These are phyloP conservation scores for Sporothrix brunneoviolacea DNA, from an alignment of 2,329 filamentous ascomycete species.

Conservation along the genomic window DNA sequence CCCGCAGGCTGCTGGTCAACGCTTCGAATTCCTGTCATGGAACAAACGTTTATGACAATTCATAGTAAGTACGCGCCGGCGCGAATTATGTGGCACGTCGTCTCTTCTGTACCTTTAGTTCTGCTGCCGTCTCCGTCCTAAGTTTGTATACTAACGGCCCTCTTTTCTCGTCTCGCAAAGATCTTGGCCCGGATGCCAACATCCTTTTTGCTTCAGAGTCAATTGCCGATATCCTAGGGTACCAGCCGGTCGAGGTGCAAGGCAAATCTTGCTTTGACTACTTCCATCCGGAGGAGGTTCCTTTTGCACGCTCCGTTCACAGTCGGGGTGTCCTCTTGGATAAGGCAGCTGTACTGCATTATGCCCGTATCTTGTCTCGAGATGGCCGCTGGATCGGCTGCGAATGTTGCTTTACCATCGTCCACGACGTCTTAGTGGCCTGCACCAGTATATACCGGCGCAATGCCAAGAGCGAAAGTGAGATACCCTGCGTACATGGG, in stretches of 20 bases:
- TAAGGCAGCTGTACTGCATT: slow-evolving; percentile 78
- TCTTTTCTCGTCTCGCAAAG: slow-evolving; percentile 35
- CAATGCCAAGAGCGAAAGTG: slow-evolving; percentile 67
- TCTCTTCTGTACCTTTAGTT: not conserved
- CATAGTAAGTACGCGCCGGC: slow-evolving; percentile 56
- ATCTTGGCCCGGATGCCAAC: slow-evolving; percentile 66
- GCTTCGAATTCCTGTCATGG: slow-evolving; percentile 42
- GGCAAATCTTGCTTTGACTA: slow-evolving; percentile 77
- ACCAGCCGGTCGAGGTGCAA: slow-evolving; percentile 66
- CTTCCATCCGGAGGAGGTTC: slow-evolving; percentile 76
- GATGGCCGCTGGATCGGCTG: slow-evolving; percentile 69
- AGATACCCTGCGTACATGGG: slow-evolving; percentile 26
- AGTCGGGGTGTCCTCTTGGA: slow-evolving; percentile 68
- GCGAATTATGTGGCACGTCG: not conserved
- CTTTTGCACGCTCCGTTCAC: slow-evolving; percentile 66
- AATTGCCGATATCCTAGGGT: slow-evolving; percentile 75
- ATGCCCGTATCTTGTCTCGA: slow-evolving; percentile 63
- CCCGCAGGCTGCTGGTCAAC: not conserved
- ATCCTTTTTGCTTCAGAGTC: slow-evolving; percentile 81
- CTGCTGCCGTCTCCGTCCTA: too few relatives aligned
- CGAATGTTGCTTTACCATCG: slow-evolving; percentile 84
- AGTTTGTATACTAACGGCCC: not conserved
- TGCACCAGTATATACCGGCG: slow-evolving; percentile 72
- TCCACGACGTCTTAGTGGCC: slow-evolving; percentile 80
- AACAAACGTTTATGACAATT: slow-evolving; percentile 86